Conservation (phyloP, 163 green algal genomes). For the Chloromonas sp. region DNA sequence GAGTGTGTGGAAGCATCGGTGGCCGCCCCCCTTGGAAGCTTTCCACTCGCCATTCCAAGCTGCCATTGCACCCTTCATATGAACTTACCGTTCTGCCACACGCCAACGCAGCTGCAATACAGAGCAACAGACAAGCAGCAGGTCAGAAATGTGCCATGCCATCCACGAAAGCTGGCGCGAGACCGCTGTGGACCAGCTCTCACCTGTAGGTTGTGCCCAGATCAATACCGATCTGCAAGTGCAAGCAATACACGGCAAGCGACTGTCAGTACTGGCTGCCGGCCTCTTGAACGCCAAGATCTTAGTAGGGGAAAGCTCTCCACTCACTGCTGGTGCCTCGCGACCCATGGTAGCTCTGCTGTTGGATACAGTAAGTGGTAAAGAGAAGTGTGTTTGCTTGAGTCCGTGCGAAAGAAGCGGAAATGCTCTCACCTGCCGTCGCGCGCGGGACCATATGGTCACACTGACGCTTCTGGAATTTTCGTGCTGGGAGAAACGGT, state of each 20-base stretch:
- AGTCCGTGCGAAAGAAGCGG: too few species aligned
- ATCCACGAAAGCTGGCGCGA: neutral
- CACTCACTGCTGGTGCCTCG: neutral
- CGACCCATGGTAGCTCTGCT: neutral
- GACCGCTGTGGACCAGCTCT: neutral
- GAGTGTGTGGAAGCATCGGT: too few species aligned
- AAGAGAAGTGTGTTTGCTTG: too few species aligned
- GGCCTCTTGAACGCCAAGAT: neutral
- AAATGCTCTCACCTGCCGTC: too few species aligned
- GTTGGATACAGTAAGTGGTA: too few species aligned
- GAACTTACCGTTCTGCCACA: conserved; percentile 80
- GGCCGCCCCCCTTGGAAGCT: too few species aligned
- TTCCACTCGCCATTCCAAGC: too few species aligned
- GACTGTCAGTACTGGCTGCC: too few species aligned
- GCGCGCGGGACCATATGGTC: too few species aligned
- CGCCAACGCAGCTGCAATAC: conserved; percentile 64
- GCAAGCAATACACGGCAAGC: neutral
- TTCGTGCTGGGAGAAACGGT: too few species aligned
- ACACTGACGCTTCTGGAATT: too few species aligned
- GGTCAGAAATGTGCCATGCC: neutral
- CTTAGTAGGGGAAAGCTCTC: neutral
- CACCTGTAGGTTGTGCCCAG: conserved; percentile 18
- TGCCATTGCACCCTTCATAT: too few species aligned
- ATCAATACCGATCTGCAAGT: conserved; percentile 14
- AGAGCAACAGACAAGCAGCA: neutral